phyloP scores from a whole-genome alignment of 306 rosid genomes.

The Amphicarpaea edgeworthii region DNA sequence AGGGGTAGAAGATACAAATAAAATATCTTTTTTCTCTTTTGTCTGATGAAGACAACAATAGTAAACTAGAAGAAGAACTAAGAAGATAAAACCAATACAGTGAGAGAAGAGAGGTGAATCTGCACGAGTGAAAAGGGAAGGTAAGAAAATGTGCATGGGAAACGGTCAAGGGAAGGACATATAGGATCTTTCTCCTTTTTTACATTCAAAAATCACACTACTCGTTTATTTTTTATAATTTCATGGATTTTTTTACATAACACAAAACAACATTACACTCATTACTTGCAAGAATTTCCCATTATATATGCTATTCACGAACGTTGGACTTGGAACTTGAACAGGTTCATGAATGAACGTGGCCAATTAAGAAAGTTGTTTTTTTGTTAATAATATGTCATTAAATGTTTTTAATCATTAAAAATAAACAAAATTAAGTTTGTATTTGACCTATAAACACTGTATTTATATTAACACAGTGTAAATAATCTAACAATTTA shows the following conservation, averaged over 20 bases:
- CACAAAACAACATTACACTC: not conserved
- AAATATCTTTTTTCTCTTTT: slow-evolving; percentile 44
- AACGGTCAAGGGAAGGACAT: slow-evolving; percentile 21
- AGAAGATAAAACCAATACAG: no score
- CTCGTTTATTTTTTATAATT: not conserved
- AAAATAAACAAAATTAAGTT: no score
- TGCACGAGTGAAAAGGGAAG: no score
- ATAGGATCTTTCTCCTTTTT: slow-evolving; percentile 15
- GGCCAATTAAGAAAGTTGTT: not conserved
- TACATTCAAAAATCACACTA: not conserved
- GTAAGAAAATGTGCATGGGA: slow-evolving; percentile 32
- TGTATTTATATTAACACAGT: no score
- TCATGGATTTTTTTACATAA: not conserved
- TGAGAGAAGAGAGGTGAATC: no score
- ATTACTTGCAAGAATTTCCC: not conserved
- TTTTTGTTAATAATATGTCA: not conserved
- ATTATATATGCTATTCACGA: not conserved
- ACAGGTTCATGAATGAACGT: not conserved
- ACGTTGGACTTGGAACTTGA: not conserved
- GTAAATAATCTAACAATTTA: no score
- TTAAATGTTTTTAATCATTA: not conserved
- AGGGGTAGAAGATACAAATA: slow-evolving; percentile 40
- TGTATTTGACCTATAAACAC: no score
- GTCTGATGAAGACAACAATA: slow-evolving; percentile 1
- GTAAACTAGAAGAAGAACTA: not conserved